Percentiles rank a stretch among this genome's conserved stretches.
Evolutionary conservation across 371 early-diverging fungal genomes (phyloP).

Genomic region (Rhizopus arrhizus): DNA sequence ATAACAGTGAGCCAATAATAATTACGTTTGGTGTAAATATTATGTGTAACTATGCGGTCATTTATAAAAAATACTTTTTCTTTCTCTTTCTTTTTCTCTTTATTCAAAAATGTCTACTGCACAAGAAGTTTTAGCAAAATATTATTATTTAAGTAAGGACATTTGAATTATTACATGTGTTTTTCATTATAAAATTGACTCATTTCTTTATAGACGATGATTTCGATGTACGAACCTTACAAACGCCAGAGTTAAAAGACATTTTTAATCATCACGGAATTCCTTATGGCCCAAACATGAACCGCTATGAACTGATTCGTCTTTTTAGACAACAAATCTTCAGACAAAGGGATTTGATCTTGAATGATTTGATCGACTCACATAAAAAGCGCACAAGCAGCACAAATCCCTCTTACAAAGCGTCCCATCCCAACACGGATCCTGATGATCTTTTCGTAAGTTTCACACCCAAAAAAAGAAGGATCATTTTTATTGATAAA

Average conservation of each 20-base stretch:
- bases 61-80: too few species aligned
- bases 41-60: too few species aligned
- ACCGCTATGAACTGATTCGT: slow-evolving; percentile 5
- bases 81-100: too few species aligned
- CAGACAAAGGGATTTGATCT: neutral
- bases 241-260: slow-evolving; percentile 23
- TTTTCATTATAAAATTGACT: too few species aligned
- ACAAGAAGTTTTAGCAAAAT: too few species aligned
- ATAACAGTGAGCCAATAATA: too few species aligned
- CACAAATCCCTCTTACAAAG: neutral
- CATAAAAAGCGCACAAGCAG: neutral
- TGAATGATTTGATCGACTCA: slow-evolving; percentile 1
- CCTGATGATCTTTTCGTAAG: neutral
- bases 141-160: too few species aligned
- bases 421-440: neutral
- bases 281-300: slow-evolving; percentile 6
- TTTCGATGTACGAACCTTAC: slow-evolving; percentile 21
- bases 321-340: slow-evolving; percentile 19
- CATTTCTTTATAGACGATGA: slow-evolving; percentile 9
- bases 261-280: slow-evolving; percentile 16
- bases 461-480: neutral
- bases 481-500: neutral
- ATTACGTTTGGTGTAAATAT: too few species aligned
- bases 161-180: too few species aligned
- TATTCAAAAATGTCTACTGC: too few species aligned